These are phyloP conservation scores for Talaromyces adpressus DNA, from an alignment of 495 filamentous ascomycete species.

Conservation along the genomic window DNA sequence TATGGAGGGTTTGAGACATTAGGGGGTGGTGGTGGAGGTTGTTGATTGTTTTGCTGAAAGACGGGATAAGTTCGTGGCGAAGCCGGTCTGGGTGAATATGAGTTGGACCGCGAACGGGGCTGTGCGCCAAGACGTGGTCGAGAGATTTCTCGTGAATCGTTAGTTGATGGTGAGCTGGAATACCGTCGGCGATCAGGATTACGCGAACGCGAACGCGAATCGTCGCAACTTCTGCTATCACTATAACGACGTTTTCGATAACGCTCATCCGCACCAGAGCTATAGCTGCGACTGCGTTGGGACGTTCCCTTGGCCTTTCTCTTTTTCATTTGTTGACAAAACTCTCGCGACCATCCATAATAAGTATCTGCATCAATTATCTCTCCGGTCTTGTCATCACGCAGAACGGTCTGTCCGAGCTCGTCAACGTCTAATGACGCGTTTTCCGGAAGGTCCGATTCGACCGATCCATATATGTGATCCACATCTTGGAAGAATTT, in stretches of 20 bases:
- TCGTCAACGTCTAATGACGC: slow-evolving; percentile 56
- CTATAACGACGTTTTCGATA: slow-evolving; percentile 9
- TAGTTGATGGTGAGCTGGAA: slow-evolving; percentile 17
- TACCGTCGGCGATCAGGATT: slow-evolving; percentile 9
- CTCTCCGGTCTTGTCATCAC: slow-evolving; percentile 55
- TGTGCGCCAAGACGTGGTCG: background rate
- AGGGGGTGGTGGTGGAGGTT: slow-evolving; percentile 17
- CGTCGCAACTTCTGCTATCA: slow-evolving; percentile 3
- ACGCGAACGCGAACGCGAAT: slow-evolving; percentile 22
- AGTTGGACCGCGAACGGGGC: slow-evolving; percentile 36
- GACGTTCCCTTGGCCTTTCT: slow-evolving; percentile 28
- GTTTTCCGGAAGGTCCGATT: slow-evolving; percentile 31
- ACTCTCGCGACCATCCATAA: slow-evolving; percentile 77
- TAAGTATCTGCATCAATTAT: slow-evolving; percentile 61
- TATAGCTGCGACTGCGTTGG: slow-evolving; percentile 20
- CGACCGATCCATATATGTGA: slow-evolving; percentile 44
- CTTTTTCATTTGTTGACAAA: slow-evolving; percentile 76
- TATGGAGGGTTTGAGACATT: slow-evolving; percentile 20
- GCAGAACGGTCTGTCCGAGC: slow-evolving; percentile 60
- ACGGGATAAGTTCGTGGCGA: slow-evolving; percentile 20
- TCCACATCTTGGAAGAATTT: slow-evolving; percentile 62
- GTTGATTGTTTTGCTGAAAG: slow-evolving; percentile 12
- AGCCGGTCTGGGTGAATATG: slow-evolving; percentile 38
- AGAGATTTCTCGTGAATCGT: slow-evolving; percentile 13
- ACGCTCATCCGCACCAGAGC: slow-evolving; percentile 13